A percentile compares a stretch with the other conserved stretches of the same genome.
Conservation (phyloP, 768 basidiomycete species). For the Cytidiella melzeri region DNA sequence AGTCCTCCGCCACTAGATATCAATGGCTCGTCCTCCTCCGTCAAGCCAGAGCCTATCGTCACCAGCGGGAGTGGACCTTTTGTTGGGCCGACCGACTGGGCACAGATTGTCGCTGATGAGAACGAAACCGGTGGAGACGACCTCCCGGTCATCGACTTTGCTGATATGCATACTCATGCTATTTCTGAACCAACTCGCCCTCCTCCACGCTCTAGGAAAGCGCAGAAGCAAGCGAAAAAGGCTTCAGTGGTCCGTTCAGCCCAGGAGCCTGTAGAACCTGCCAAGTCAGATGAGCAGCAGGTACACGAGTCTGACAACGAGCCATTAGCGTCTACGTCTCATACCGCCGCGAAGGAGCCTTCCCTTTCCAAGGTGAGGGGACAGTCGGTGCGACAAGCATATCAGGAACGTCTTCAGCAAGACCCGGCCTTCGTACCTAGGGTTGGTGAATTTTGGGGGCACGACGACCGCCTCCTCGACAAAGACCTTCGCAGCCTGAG, state of each 20-base stretch:
- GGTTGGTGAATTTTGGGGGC: conserved; percentile 91
- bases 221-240: conserved; percentile 30
- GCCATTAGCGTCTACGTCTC: conserved; percentile 36
- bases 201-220: conserved; percentile 18
- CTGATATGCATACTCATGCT: conserved; percentile 41
- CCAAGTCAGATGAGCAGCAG: conserved; percentile 12
- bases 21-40: conserved; percentile 10
- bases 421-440: conserved; percentile 90
- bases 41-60: conserved; percentile 21
- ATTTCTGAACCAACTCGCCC: conserved; percentile 22
- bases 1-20: conserved; percentile 36
- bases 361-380: conserved; percentile 35
- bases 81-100: conserved; percentile 56
- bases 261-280: conserved; percentile 25
- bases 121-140: conserved; percentile 54
- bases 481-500: conserved; percentile 78
- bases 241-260: conserved; percentile 29
- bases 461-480: conserved; percentile 85
- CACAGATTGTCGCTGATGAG: conserved; percentile 81
- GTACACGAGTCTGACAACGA: conserved; percentile 21
- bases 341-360: conserved; percentile 23
- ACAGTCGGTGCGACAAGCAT: conserved; percentile 75
- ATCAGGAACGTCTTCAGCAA: conserved; percentile 71
- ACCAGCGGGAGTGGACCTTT: conserved; percentile 40
- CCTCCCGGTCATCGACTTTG: conserved; percentile 78